Evolutionary conservation across 805 yeast species (phyloP).

Genomic region (Yarrowia sp.): DNA sequence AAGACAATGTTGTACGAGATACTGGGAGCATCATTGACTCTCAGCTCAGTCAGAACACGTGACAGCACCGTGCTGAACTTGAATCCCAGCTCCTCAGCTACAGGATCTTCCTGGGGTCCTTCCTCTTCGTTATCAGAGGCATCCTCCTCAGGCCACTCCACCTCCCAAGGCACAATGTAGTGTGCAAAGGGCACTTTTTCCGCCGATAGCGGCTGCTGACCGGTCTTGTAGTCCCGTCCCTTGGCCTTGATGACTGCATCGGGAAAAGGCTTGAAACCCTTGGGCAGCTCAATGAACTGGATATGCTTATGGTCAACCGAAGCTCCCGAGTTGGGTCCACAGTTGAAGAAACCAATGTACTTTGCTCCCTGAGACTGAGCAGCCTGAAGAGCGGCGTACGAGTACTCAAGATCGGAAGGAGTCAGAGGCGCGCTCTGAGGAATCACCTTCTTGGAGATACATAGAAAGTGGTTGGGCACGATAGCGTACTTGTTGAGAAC

Average conservation of each 20-base stretch:
- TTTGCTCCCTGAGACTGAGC: conserved; percentile 46
- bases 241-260: conserved; percentile 29
- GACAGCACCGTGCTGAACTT: conserved; percentile 71
- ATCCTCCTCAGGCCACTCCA: conserved; percentile 30
- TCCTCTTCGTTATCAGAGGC: conserved; percentile 12
- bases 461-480: conserved; percentile 70
- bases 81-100: conserved; percentile 62
- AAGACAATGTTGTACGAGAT: conserved; percentile 78
- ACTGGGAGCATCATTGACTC: conserved; percentile 36
- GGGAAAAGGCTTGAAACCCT: conserved; percentile 45
- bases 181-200: conserved; percentile 75
- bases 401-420: conserved; percentile 64
- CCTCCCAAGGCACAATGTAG: conserved; percentile 64
- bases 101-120: conserved; percentile 38
- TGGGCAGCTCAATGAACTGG: conserved; percentile 76
- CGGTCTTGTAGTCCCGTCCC: conserved; percentile 33
- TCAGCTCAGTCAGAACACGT: conserved; percentile 63
- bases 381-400: conserved; percentile 53
- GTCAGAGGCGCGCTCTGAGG: conserved; percentile 70
- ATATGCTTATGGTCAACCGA: conserved; percentile 91
- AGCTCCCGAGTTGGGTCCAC: conserved; percentile 89
- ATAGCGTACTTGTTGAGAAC: conserved; percentile 87
- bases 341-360: conserved; percentile 82
- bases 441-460: conserved; percentile 72
- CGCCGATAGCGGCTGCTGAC: conserved; percentile 59